phyloP scores from a whole-genome alignment of 192 early-diverging fungal species.

The Powellomyces hirtus region DNA sequence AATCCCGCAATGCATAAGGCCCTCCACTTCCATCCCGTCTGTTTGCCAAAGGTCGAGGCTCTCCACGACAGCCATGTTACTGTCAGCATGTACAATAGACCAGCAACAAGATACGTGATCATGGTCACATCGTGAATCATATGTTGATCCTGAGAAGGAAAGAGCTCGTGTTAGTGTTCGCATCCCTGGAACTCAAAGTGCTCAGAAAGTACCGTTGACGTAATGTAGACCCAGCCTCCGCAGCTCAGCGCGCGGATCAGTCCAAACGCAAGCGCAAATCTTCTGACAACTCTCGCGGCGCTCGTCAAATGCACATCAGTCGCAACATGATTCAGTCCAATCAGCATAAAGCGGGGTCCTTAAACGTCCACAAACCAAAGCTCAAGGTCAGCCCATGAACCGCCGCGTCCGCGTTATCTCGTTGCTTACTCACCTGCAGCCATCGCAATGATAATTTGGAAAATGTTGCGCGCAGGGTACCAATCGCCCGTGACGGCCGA shows the following conservation, averaged over 20 bases:
- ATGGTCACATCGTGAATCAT: slow-evolving; percentile 11
- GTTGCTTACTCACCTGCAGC: slow-evolving; percentile 12
- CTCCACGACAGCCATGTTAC: slow-evolving; percentile 7
- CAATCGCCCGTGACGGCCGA: slow-evolving; percentile 21
- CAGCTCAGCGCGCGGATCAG: slow-evolving; percentile 15
- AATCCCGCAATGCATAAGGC: slow-evolving; percentile 7
- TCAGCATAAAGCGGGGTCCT: slow-evolving; percentile 21
- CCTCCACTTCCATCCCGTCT: slow-evolving; percentile 16
- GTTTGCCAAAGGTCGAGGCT: neutral
- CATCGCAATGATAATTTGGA: slow-evolving; percentile 22
- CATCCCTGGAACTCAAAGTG: no score
- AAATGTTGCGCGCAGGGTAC: slow-evolving; percentile 19
- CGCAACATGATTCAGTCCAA: slow-evolving; percentile 1
- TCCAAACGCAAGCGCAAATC: neutral
- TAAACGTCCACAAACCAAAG: no score
- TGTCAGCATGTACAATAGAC: slow-evolving; percentile 16
- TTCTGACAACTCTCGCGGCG: neutral
- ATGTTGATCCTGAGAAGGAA: no score
- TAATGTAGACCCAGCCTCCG: slow-evolving; percentile 19
- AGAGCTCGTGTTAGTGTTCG: no score
- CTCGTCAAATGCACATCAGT: neutral
- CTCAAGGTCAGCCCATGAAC: neutral
- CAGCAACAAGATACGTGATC: slow-evolving; percentile 19
- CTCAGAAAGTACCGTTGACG: no score
- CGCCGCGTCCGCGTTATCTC: neutral